These are phyloP conservation scores for Hordeum vulgare DNA, from an alignment of 176 grass and related monocot genomes.

Conservation along the genomic window DNA sequence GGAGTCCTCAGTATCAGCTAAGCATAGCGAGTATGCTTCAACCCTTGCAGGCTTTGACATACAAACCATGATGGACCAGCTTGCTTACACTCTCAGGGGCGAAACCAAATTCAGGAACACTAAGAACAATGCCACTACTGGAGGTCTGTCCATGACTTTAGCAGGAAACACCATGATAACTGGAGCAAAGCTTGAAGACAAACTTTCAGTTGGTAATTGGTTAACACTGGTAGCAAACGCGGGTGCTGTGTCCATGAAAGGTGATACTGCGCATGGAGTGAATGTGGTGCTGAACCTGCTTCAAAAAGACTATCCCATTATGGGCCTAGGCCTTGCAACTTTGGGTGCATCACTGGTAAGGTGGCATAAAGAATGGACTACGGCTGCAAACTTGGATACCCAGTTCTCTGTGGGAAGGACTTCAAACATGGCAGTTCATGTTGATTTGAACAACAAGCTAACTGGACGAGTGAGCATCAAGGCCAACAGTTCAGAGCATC, in stretches of 20 bases:
- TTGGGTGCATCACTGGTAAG: constrained; percentile 60
- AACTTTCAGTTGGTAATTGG: constrained; percentile 47
- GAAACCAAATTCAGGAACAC: constrained; percentile 71
- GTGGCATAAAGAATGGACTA: constrained; percentile 51
- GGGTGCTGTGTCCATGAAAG: constrained; percentile 50
- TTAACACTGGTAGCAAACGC: constrained; percentile 48
- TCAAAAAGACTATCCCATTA: constrained; percentile 41
- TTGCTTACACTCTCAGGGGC: constrained; percentile 62
- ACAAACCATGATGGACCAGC: constrained; percentile 51
- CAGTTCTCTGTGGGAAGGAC: constrained; percentile 56
- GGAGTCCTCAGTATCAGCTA: constrained; percentile 74
- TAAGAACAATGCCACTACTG: constrained; percentile 58
- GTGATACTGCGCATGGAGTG: constrained; percentile 50
- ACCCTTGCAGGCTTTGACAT: constrained; percentile 75
- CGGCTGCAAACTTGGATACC: constrained; percentile 63
- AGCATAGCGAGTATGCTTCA: constrained; percentile 60
- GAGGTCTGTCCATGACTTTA: constrained; percentile 69
- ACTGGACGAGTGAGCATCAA: constrained; percentile 65
- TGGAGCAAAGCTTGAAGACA: constrained; percentile 70
- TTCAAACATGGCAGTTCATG: constrained; percentile 52
- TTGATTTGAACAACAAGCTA: constrained; percentile 68
- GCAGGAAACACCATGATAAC: constrained; percentile 61
- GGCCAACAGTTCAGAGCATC: constrained; percentile 61
- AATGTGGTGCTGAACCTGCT: constrained; percentile 57
- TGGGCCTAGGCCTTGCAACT: constrained; percentile 53